Percentiles rank a stretch among this genome's conserved stretches.
Evolutionary conservation across 495 filamentous ascomycete genomes (phyloP).

Genomic region (Tuber brumale): DNA sequence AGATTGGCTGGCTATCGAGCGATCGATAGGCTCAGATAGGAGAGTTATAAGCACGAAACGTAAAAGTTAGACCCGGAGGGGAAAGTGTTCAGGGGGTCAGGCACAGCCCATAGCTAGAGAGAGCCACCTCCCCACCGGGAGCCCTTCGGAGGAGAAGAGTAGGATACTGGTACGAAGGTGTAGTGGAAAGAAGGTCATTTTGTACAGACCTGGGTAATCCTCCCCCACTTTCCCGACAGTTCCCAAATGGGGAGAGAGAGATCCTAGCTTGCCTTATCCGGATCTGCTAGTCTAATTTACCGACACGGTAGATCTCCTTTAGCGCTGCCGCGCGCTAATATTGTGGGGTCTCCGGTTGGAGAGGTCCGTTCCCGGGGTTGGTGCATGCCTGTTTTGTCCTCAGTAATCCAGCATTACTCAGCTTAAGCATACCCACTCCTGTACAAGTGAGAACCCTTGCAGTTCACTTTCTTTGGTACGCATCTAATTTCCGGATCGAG

Average conservation of each 20-base stretch:
- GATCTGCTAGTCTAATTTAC: background rate
- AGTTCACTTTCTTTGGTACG: too few relatives aligned
- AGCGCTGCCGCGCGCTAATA: background rate
- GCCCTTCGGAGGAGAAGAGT: conserved; percentile 11
- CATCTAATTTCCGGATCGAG: too few relatives aligned
- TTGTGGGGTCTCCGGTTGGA: background rate
- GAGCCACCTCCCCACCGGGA: background rate
- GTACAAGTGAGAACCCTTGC: too few relatives aligned
- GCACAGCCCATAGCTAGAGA: background rate
- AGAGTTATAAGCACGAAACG: background rate
- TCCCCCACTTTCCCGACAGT: background rate
- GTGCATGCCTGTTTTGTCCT: background rate
- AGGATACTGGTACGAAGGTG: background rate
- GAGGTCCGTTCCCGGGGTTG: background rate
- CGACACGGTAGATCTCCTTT: background rate
- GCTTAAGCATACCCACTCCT: background rate
- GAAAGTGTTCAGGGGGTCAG: background rate
- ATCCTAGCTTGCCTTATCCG: background rate
- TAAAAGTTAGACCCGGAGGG: background rate
- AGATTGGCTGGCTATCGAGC: background rate
- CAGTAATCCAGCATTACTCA: background rate
- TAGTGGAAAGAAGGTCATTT: background rate
- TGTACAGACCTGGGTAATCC: background rate
- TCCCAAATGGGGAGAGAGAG: background rate
- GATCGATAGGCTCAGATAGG: background rate